Percentiles rank a stretch among this genome's conserved stretches.
phyloP scores from a whole-genome alignment of 169 alveolate species.

The Eimeria praecox region DNA sequence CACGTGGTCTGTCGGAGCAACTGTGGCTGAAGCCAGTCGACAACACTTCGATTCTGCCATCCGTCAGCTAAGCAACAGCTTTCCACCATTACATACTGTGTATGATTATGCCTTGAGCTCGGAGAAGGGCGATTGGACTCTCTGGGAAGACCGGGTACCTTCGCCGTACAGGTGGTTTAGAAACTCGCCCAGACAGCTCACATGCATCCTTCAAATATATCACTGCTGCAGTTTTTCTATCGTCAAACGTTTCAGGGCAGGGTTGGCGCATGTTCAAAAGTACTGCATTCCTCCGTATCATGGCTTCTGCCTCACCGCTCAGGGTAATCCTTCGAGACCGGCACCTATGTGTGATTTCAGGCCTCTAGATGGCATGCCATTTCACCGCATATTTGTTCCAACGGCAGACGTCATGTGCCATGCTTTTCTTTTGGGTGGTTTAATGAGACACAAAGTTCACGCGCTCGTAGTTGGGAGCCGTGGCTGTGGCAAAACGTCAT shows the following conservation, averaged over 20 bases:
- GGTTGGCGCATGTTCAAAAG: not conserved
- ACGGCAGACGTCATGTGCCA: slow-evolving; percentile 96
- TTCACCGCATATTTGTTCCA: slow-evolving; percentile 94
- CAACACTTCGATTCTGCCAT: slow-evolving; percentile 88
- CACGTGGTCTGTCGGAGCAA: slow-evolving; percentile 96
- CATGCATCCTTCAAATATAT: not conserved
- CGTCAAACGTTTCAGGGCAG: not conserved
- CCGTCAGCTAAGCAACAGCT: slow-evolving; percentile 91
- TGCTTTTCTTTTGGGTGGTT: slow-evolving; percentile 88
- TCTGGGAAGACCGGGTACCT: slow-evolving; percentile 86
- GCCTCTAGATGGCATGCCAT: slow-evolving; percentile 89
- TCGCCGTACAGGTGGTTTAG: slow-evolving; percentile 83
- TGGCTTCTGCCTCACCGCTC: not conserved
- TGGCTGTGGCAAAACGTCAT: slow-evolving; percentile 97
- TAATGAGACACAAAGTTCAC: slow-evolving; percentile 89
- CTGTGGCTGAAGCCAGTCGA: slow-evolving; percentile 94
- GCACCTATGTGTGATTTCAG: slow-evolving; percentile 88
- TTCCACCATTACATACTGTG: slow-evolving; percentile 94
- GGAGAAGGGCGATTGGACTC: slow-evolving; percentile 91
- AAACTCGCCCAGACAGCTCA: not conserved
- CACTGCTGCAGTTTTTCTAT: not conserved
- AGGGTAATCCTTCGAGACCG: not conserved
- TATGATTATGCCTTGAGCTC: slow-evolving; percentile 94
- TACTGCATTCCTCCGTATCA: not conserved
- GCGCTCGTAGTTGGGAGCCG: slow-evolving; percentile 94